Conservation (phyloP, 2,329 filamentous ascomycete species). For the Colletotrichum musicola region DNA sequence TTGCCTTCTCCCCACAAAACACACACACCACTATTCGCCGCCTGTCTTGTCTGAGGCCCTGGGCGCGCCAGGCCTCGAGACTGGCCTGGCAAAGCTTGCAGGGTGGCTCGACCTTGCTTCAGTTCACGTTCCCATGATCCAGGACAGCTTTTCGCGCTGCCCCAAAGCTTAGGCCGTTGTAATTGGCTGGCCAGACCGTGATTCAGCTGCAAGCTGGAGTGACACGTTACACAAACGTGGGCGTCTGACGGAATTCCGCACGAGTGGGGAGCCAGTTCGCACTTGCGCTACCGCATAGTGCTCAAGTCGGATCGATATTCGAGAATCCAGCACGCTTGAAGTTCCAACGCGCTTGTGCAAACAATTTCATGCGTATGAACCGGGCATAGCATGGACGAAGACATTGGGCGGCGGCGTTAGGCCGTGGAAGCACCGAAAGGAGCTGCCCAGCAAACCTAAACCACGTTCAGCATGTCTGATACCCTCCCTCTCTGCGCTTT, state of each 20-base stretch:
- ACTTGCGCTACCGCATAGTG: neutral
- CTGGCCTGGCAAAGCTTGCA: neutral
- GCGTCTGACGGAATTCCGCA: neutral
- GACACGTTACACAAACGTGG: neutral
- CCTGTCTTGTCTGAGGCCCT: neutral
- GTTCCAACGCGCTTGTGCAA: neutral
- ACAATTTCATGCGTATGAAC: neutral
- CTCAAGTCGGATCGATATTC: neutral
- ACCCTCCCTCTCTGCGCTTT: slow-evolving; percentile 6
- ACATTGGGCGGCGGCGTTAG: neutral
- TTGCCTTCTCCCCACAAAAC: neutral
- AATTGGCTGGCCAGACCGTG: neutral
- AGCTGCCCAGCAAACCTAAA: slow-evolving; percentile 19
- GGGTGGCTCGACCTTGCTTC: neutral
- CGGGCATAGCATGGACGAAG: neutral
- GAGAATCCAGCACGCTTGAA: neutral
- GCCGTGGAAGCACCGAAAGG: slow-evolving; percentile 10
- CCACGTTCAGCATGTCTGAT: slow-evolving; percentile 8
- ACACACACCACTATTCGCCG: no score
- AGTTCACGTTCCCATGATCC: neutral
- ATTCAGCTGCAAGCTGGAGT: neutral
- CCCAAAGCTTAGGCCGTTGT: neutral
- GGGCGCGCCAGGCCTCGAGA: neutral
- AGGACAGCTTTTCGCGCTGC: neutral
- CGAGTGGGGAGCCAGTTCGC: neutral